A percentile compares a stretch with the other conserved stretches of the same genome.
Conservation (phyloP, 2,329 filamentous ascomycete species). For the Neonectria coccinea region DNA sequence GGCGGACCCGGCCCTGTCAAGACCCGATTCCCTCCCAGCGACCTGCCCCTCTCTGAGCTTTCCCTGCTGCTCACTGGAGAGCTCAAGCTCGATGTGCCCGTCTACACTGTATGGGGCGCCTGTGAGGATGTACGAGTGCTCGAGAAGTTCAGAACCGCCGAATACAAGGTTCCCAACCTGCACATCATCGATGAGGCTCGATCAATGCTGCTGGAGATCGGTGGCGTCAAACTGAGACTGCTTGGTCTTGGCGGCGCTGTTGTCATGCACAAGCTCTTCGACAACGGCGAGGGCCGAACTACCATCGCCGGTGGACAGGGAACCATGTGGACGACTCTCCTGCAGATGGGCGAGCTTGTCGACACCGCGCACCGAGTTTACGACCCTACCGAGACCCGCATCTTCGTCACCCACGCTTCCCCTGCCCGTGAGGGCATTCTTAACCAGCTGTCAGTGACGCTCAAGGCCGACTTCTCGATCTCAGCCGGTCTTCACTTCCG, state of each 20-base stretch:
- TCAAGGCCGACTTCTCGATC: slow-evolving; percentile 98
- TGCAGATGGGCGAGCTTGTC: slow-evolving; percentile 98
- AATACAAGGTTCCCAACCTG: slow-evolving; percentile 97
- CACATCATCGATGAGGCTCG: slow-evolving; percentile 99
- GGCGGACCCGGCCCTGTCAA: slow-evolving; percentile 84
- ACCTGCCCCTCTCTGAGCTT: slow-evolving; percentile 92
- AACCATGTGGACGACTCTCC: slow-evolving; percentile 98
- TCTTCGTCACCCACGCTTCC: slow-evolving; percentile 97
- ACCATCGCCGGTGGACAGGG: slow-evolving; percentile 98
- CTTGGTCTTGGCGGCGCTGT: slow-evolving; percentile 95
- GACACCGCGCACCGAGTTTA: slow-evolving; percentile 99
- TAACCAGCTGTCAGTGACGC: slow-evolving; percentile 95
- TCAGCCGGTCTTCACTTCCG: slow-evolving; percentile 98
- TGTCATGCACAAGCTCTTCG: slow-evolving; percentile 99
- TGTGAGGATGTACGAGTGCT: slow-evolving; percentile 98
- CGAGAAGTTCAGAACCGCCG: slow-evolving; percentile 96
- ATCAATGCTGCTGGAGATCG: slow-evolving; percentile 93
- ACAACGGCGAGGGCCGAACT: slow-evolving; percentile 96
- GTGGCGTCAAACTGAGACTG: slow-evolving; percentile 94
- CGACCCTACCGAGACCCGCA: slow-evolving; percentile 94
- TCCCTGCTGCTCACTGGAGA: slow-evolving; percentile 88
- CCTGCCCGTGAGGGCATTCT: slow-evolving; percentile 95
- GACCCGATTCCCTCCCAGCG: slow-evolving; percentile 81
- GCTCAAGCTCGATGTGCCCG: slow-evolving; percentile 92
- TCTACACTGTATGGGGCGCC: slow-evolving; percentile 99